Percentiles rank a stretch among this genome's conserved stretches.
These are phyloP conservation scores for Fremontodendron californicum DNA, from an alignment of 345 rosid species.

Conservation along the genomic window DNA sequence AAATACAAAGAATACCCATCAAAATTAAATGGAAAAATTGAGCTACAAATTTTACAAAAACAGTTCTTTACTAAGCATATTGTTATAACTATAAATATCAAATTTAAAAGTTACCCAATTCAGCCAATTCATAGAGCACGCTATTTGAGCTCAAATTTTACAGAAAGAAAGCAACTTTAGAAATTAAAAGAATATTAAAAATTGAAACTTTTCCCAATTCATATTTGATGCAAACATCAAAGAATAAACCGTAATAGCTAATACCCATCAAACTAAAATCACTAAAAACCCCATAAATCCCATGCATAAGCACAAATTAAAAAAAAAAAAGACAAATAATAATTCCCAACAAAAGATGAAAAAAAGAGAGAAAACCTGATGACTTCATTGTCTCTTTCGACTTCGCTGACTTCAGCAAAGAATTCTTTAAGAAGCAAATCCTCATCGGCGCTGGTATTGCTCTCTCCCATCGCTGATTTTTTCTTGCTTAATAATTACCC, in stretches of 20 bases:
- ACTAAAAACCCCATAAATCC: not conserved
- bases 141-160: not conserved
- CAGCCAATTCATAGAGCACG: not conserved
- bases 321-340: not conserved
- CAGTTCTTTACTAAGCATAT: slow-evolving; percentile 45
- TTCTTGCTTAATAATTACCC: no score
- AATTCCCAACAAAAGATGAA: not conserved
- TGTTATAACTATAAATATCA: not conserved
- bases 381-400: slow-evolving; percentile 94
- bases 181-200: no score
- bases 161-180: not conserved
- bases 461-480: slow-evolving; percentile 46
- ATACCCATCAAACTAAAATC: slow-evolving; percentile 11
- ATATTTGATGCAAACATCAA: not conserved
- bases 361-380: slow-evolving; percentile 40
- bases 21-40: not conserved
- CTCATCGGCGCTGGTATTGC: slow-evolving; percentile 37
- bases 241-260: slow-evolving; percentile 32
- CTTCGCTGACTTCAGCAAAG: slow-evolving; percentile 94
- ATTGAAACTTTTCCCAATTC: not conserved
- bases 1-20: not conserved
- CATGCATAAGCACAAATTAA: not conserved
- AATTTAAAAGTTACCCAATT: not conserved
- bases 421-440: slow-evolving; percentile 83
- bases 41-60: not conserved